phyloP scores from a whole-genome alignment of 164 flowering plant genomes.

The Kalanchoe fedtschenkoi region DNA sequence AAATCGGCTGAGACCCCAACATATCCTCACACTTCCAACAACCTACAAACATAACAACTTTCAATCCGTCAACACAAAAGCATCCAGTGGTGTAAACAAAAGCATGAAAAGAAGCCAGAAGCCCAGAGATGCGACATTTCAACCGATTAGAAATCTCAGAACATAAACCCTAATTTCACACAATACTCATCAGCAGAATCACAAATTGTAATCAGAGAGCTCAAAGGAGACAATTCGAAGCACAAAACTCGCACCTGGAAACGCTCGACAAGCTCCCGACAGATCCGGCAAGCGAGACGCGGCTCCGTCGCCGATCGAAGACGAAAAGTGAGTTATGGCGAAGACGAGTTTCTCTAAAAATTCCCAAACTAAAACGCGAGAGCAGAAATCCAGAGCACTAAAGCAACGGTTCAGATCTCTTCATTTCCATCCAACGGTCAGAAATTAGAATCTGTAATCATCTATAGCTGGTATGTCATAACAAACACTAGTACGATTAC shows the following conservation, averaged over 20 bases:
- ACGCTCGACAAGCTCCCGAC: neutral
- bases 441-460: neutral
- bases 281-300: neutral
- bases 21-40: conserved; percentile 20
- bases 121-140: no score
- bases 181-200: neutral
- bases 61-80: no score
- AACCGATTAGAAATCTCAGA: neutral
- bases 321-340: neutral
- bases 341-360: neutral
- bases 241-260: neutral
- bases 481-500: neutral
- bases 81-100: no score
- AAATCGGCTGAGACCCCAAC: conserved; percentile 48
- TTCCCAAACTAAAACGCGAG: neutral
- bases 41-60: neutral
- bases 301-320: neutral
- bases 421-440: neutral
- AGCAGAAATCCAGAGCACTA: neutral
- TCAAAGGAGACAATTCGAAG: neutral
- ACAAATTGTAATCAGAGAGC: neutral
- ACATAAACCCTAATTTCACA: conserved; percentile 1
- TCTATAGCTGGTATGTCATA: neutral
- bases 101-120: no score
- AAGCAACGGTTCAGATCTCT: neutral